Evolutionary conservation across 345 rosid species (phyloP), one percentile per base, ranked within the genome.

Genomic region (Eucalyptus regnans): DNA sequence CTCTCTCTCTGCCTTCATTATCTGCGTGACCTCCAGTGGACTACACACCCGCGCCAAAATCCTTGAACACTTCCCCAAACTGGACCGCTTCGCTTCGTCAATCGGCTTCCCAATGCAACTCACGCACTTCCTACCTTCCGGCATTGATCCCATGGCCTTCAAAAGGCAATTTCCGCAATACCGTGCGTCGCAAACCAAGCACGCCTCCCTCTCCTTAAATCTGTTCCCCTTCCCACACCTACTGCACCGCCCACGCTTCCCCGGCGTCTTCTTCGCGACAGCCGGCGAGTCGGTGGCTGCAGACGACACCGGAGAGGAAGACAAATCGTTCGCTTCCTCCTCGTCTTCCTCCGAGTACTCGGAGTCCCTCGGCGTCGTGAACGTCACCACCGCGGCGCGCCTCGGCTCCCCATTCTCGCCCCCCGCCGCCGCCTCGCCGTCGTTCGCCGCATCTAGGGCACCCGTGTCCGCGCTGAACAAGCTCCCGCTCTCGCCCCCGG

Each of bases 141-240:
- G 97, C 97, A 95, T 95, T 76, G 97, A 95, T 18, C 97, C 97
- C 97, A 94, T 95, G 15, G 96, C 96, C 91, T 92, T 94, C 33
- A 95, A 90, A 93, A 95, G 86, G n/a, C 97, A 95, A 85, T 92
- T 94, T 33, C 92, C 91, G 60, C 97, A 95, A 50, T 95, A 95
- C 92, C 89, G 92, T 3, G 94, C 91, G 87, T 93, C 96, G 71
- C 96, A 95, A 37, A 93, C 97, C 86, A 95, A 89, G 88, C 97
- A 95, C n/a, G 50, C 88, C 88, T 94, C 95, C 85, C 92, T 91
- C 89, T 92, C 94, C 81, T 90, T 93, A 88, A 91, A 89, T 88
- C 93, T 89, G 64, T 90, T 93, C 88, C 93, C 90, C 68, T 91
- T 93, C 33, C 90, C 93, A 86, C 97, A 95, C 89, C 96, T 88